Conservation (phyloP, 1,284 basidiomycete genomes). For the Blastosporella zonata region DNA sequence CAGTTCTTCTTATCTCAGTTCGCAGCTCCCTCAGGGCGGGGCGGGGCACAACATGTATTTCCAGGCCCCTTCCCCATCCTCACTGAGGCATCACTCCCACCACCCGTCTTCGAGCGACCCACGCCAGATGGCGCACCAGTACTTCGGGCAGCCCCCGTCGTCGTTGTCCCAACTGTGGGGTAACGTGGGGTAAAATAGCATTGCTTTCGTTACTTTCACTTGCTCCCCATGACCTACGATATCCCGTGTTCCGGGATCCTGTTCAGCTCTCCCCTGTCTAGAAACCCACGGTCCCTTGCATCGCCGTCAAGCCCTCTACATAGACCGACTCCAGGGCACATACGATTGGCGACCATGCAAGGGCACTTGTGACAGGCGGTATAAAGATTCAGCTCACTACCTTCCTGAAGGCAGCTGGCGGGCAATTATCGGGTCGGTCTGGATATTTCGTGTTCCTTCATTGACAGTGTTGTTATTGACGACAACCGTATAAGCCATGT, state of each 20-base stretch:
- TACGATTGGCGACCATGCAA: constrained; percentile 3
- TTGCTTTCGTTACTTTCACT: background rate
- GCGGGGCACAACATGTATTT: constrained; percentile 22
- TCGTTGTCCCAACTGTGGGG: constrained; percentile 27
- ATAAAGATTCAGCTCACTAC: background rate
- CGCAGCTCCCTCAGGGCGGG: constrained; percentile 11
- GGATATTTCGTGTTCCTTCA: constrained; percentile 8
- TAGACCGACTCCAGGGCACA: background rate
- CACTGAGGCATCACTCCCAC: constrained; percentile 24
- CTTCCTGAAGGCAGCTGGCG: constrained; percentile 4
- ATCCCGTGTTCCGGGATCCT: constrained; percentile 2
- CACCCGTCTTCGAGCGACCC: constrained; percentile 29
- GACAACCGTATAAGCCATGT: background rate
- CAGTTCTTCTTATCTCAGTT: constrained; percentile 16
- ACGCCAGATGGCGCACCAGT: constrained; percentile 23
- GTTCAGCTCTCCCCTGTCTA: constrained; percentile 1
- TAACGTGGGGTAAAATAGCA: constrained; percentile 26
- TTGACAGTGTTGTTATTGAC: background rate
- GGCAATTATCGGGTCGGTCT: constrained; percentile 6
- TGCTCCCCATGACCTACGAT: constrained; percentile 7
- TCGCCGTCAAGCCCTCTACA: constrained; percentile 4
- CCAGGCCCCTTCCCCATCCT: constrained; percentile 9
- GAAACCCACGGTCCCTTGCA: constrained; percentile 8
- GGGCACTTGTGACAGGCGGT: background rate
- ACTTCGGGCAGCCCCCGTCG: constrained; percentile 24